Evolutionary conservation across 176 grass and related monocot genomes (phyloP).

Genomic region (Carex cristatella): DNA sequence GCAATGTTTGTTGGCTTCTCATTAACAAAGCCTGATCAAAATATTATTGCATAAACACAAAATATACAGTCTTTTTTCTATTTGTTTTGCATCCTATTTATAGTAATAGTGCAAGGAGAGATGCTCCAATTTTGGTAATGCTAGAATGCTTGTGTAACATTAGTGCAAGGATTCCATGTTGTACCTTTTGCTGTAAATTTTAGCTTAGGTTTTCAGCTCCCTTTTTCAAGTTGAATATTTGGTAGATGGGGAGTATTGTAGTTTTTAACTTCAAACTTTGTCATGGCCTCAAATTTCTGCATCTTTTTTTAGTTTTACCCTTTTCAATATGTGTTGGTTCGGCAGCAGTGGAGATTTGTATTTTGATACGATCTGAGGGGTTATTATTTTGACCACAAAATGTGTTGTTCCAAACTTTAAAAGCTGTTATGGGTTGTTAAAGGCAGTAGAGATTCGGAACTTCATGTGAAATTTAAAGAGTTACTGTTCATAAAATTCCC

Average conservation of each 20-base stretch:
- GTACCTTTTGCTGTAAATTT: constrained; percentile 2
- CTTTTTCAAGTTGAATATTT: not conserved
- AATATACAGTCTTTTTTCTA: not conserved
- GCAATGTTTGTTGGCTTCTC: not conserved
- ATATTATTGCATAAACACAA: not conserved
- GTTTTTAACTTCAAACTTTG: not conserved
- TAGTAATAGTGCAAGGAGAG: not conserved
- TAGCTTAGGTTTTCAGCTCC: not conserved
- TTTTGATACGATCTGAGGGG: too few species aligned
- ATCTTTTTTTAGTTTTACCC: not conserved
- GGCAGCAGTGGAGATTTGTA: too few species aligned
- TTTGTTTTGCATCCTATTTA: not conserved
- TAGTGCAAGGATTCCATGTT: not conserved
- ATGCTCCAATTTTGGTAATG: constrained; percentile 1
- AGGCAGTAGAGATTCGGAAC: too few species aligned
- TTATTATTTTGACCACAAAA: too few species aligned
- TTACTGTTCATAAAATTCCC: too few species aligned
- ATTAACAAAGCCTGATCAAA: not conserved
- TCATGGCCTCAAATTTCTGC: not conserved
- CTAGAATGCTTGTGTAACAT: not conserved
- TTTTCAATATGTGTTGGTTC: too few species aligned
- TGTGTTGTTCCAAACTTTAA: too few species aligned
- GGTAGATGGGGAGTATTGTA: not conserved
- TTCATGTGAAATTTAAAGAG: too few species aligned
- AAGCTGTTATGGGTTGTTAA: too few species aligned